phyloP scores from a whole-genome alignment of 2,329 filamentous ascomycete species.

The Nigrospora osmanthi region DNA sequence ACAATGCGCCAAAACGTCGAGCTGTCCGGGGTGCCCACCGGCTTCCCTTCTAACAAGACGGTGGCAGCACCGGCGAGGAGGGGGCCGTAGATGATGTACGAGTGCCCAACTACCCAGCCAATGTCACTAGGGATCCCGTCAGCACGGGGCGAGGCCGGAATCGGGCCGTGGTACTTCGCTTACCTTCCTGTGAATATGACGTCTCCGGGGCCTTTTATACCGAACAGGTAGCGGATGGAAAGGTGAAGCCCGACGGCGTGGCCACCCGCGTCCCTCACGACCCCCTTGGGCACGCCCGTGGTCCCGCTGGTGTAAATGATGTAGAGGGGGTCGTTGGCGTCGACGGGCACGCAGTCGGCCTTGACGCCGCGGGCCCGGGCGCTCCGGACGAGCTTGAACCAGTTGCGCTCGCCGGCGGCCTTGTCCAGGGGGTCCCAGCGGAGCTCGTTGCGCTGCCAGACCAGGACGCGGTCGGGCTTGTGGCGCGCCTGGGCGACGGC shows the following conservation, averaged over 20 bases:
- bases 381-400: conserved; percentile 69
- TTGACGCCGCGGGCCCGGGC: conserved; percentile 59
- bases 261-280: conserved; percentile 65
- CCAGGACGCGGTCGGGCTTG: conserved; percentile 65
- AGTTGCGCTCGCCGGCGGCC: conserved; percentile 64
- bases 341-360: conserved; percentile 70
- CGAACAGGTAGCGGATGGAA: conserved; percentile 76
- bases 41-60: conserved; percentile 71
- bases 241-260: conserved; percentile 81
- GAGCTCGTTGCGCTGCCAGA: conserved; percentile 71
- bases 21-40: conserved; percentile 42
- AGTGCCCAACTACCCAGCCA: conserved; percentile 84
- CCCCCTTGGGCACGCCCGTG: conserved; percentile 6
- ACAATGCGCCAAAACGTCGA: conserved; percentile 84
- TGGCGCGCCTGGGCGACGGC: conserved; percentile 60
- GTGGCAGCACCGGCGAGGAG: conserved; percentile 80
- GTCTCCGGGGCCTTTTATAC: conserved; percentile 75
- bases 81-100: conserved; percentile 84
- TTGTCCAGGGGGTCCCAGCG: conserved; percentile 66
- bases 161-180: conserved; percentile 27
- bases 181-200: conserved; percentile 41
- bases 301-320: conserved; percentile 8
- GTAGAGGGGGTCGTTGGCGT: conserved; percentile 14
- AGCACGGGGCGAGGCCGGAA: too few relatives aligned
- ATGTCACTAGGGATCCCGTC: conserved; percentile 50